Percentiles rank a stretch among this genome's conserved stretches.
These are phyloP conservation scores for Niebla homalea DNA, from an alignment of 495 filamentous ascomycete genomes.

Conservation along the genomic window DNA sequence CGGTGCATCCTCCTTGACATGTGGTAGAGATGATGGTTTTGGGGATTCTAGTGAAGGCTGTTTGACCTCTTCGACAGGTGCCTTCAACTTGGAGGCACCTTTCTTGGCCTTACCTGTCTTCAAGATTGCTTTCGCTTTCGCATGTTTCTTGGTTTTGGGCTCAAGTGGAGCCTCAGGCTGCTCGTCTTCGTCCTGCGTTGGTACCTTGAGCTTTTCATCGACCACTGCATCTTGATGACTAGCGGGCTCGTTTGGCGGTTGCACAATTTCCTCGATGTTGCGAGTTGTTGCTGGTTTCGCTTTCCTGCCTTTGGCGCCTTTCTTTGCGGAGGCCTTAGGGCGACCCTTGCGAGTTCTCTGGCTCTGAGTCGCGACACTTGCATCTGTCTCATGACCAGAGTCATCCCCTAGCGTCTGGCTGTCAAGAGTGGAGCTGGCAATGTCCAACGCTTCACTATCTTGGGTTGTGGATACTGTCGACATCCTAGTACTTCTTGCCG, in stretches of 20 bases:
- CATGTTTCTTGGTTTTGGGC: not conserved
- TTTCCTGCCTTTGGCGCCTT: conserved; percentile 37
- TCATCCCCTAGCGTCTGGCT: conserved; percentile 16
- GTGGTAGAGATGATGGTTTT: not conserved
- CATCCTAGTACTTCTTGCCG: not conserved
- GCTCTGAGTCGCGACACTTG: conserved; percentile 20
- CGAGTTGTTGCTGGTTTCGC: conserved; percentile 8
- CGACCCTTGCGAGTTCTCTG: conserved; percentile 21
- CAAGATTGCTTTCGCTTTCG: conserved; percentile 9
- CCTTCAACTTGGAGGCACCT: conserved; percentile 7
- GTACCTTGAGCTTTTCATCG: conserved; percentile 52
- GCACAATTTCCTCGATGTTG: conserved; percentile 21
- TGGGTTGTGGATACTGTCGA: not conserved
- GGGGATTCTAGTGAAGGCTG: not conserved
- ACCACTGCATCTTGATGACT: not conserved
- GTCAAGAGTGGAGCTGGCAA: conserved; percentile 11
- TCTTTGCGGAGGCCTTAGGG: conserved; percentile 33
- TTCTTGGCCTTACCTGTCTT: conserved; percentile 19
- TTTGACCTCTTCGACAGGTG: not conserved
- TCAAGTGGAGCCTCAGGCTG: not conserved
- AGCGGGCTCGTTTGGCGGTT: conserved; percentile 6
- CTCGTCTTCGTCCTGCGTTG: conserved; percentile 69
- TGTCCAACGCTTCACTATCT: not conserved
- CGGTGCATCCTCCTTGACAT: not conserved
- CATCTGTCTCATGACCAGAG: conserved; percentile 25